Evolutionary conservation across 371 early-diverging fungal species (phyloP).

Genomic region (Choanephora cucurbitarum): DNA sequence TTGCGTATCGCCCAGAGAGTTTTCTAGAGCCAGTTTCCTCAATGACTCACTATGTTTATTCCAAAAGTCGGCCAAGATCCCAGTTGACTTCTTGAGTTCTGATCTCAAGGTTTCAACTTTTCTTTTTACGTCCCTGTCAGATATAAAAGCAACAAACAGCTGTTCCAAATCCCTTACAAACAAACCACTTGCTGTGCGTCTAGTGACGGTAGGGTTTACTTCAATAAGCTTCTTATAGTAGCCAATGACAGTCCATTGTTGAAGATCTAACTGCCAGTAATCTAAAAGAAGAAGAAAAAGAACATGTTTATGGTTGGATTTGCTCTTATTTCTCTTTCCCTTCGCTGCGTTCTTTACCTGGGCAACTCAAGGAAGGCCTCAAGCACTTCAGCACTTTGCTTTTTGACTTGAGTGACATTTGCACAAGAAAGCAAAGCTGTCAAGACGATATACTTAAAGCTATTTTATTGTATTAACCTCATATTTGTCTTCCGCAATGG

Average conservation of each 20-base stretch:
- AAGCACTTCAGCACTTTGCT: too few relatives aligned
- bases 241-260: background rate
- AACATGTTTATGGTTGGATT: too few relatives aligned
- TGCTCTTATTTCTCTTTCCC: too few relatives aligned
- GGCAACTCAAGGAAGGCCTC: too few relatives aligned
- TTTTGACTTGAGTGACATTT: too few relatives aligned
- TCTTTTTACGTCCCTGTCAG: background rate
- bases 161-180: background rate
- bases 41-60: background rate
- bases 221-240: background rate
- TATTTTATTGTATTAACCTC: too few relatives aligned
- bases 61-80: background rate
- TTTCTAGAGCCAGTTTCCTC: background rate
- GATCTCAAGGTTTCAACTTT: background rate
- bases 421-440: too few relatives aligned
- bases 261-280: background rate
- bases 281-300: background rate
- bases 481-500: too few relatives aligned
- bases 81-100: background rate
- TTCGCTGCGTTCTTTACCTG: too few relatives aligned
- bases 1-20: background rate
- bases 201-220: background rate
- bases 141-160: background rate
- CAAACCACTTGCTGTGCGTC: background rate
- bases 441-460: too few relatives aligned